Evolutionary conservation across 2,329 filamentous ascomycete species (phyloP), one percentile per base, ranked within the genome.

Genomic region (Fonsecaea pedrosoi): DNA sequence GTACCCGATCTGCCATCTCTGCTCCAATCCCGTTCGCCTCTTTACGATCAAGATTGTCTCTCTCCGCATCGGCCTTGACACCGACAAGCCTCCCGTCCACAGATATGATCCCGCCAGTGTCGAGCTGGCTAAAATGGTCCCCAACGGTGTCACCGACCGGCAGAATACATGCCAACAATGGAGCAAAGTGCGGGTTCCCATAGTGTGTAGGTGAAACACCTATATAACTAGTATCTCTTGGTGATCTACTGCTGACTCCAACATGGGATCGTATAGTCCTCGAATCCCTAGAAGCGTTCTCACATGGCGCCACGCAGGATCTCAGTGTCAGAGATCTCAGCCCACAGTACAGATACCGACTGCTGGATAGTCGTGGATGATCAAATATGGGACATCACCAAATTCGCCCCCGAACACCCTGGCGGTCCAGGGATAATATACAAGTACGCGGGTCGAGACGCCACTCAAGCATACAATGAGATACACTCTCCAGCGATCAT

Each of bases 361-460:
- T 84, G 85, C 72, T 92, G 90, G 90, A 85, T 91, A 66, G 88
- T 90, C 18, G 84, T 92, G 25, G 85, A 91, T 75, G 84, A 85
- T 54, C 84, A 85, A 72, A 87, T 91, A 34, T 91, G 88, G 80
- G 87, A 92, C 75, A 78, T 92, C 54, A 89, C 86, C 30, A 82
- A 86, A 15, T 91, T 92, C 75, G 81, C 87, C 9, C 84, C 84
- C n/a, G 81, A 87, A 66, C 87, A 89, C 75, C 86, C 87, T 4
- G 87, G 87, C 35, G 87, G 87, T 25, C 78, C 85, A 56, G 82
- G 60, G 5, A 73, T 73, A 54, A 73, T 73, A 25, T 67, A 70
- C 65, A 71, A 80, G 58, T 80, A 85, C 72, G 85, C 85, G 37
- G 85, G 85, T 54, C 79, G 78, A 32, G 85, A 87, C 76, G 85